These are phyloP conservation scores for Xerocomellus amylosporus DNA, from an alignment of 768 basidiomycete genomes.

Conservation along the genomic window DNA sequence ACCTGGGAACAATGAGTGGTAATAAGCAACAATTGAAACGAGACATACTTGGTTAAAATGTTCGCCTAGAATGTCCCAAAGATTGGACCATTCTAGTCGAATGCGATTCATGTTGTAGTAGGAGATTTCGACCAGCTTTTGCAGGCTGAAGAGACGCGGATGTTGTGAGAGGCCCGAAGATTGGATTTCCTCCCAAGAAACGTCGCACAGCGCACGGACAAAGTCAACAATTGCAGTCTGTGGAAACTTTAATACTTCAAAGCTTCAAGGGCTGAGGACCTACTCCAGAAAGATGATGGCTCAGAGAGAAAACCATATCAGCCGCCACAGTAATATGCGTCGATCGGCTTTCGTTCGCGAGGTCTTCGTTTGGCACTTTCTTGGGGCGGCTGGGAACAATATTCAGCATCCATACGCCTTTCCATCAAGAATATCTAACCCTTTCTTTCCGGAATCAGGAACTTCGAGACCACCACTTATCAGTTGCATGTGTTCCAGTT, in stretches of 20 bases:
- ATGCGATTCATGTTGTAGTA: constrained; percentile 99
- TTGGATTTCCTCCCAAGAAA: constrained; percentile 99
- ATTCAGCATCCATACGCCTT: constrained; percentile 6
- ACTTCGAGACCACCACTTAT: constrained; percentile 89
- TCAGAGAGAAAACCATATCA: constrained; percentile 98
- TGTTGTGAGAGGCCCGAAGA: constrained; percentile 93
- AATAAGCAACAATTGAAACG: not conserved
- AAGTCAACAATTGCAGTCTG: constrained; percentile 98
- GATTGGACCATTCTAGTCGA: constrained; percentile 94
- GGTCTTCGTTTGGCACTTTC: constrained; percentile 82
- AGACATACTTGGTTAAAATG: constrained; percentile 89
- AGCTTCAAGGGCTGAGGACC: constrained; percentile 29
- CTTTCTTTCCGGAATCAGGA: constrained; percentile 73
- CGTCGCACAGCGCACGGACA: constrained; percentile 90
- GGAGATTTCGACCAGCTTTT: constrained; percentile 97
- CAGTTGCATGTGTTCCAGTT: constrained; percentile 97
- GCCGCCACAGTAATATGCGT: constrained; percentile 98
- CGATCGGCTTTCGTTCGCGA: constrained; percentile 95
- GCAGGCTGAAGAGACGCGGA: constrained; percentile 93
- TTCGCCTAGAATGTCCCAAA: constrained; percentile 97
- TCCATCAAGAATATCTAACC: constrained; percentile 47
- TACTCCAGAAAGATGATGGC: constrained; percentile 92
- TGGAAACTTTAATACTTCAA: constrained; percentile 7
- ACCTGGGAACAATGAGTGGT: constrained; percentile 53
- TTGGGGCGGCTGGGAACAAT: constrained; percentile 37